These are phyloP conservation scores for Physocladia obscura DNA, from an alignment of 192 early-diverging fungal species.

Conservation along the genomic window DNA sequence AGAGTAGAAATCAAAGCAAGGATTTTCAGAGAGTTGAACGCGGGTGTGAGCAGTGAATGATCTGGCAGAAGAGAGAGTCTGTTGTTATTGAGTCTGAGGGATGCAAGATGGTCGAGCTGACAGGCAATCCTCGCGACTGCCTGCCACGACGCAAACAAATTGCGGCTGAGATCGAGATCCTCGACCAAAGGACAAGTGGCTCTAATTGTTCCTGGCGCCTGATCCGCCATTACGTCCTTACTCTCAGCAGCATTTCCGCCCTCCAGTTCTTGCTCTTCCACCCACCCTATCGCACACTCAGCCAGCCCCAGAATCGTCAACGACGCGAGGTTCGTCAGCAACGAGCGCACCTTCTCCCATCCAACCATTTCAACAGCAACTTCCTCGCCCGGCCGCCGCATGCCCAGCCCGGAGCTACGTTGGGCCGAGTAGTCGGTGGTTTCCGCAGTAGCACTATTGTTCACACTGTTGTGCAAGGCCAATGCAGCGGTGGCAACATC, in stretches of 20 bases:
- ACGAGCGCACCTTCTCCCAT: conserved; percentile 44
- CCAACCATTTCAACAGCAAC: conserved; percentile 47
- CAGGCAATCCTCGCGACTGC: conserved; percentile 39
- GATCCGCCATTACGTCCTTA: background rate
- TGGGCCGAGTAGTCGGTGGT: too few species aligned
- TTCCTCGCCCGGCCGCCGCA: background rate
- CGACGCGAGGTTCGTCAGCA: conserved; percentile 9
- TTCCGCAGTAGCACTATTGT: too few species aligned
- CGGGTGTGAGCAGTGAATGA: background rate
- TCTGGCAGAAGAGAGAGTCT: conserved; percentile 22
- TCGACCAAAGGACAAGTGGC: conserved; percentile 34
- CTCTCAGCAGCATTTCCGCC: too few species aligned
- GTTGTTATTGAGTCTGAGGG: conserved; percentile 44
- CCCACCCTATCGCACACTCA: background rate
- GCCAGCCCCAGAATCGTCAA: too few species aligned
- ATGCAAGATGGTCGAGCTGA: conserved; percentile 31
- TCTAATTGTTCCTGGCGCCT: background rate
- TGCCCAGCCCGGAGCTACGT: background rate
- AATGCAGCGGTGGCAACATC: background rate
- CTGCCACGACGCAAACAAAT: conserved; percentile 35
- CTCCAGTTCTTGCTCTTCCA: background rate
- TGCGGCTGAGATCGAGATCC: conserved; percentile 50
- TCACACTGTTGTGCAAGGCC: too few species aligned
- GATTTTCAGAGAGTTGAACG: conserved; percentile 30
- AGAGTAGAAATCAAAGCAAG: conserved; percentile 38